Percentiles rank a stretch among this genome's conserved stretches.
Evolutionary conservation across 1,284 basidiomycete species (phyloP).

Genomic region (Sporisorium reilianum): DNA sequence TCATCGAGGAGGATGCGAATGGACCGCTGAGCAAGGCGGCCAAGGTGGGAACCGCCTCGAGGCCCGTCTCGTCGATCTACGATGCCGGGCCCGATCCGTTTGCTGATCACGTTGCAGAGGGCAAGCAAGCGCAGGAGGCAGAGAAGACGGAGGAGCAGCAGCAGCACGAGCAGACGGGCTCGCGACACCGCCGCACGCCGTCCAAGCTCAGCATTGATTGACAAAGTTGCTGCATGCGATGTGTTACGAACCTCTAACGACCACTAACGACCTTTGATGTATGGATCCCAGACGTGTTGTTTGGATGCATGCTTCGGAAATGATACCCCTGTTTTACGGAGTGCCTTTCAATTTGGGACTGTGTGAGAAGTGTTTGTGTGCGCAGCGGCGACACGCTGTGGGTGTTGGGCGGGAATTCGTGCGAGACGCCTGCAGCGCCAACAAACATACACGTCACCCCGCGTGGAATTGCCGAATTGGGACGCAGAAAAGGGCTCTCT

Average conservation of each 20-base stretch:
- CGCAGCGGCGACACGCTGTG: background rate
- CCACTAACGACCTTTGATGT: slow-evolving; percentile 9
- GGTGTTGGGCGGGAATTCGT: background rate
- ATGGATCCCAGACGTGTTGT: background rate
- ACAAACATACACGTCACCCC: slow-evolving; percentile 1
- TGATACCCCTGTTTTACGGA: no score
- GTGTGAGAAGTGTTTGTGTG: no score
- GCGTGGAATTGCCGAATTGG: background rate
- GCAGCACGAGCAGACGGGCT: background rate
- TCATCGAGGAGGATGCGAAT: slow-evolving; percentile 46
- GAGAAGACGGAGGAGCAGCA: background rate
- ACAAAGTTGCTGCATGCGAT: no score
- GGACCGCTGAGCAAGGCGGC: slow-evolving; percentile 26
- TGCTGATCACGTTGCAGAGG: slow-evolving; percentile 11
- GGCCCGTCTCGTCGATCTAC: slow-evolving; percentile 24
- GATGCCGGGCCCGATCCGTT: slow-evolving; percentile 43
- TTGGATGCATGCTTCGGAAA: background rate
- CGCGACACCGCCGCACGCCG: slow-evolving; percentile 20
- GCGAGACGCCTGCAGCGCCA: background rate
- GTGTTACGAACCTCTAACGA: no score
- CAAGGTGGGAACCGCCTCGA: slow-evolving; percentile 11
- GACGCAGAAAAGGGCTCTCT: background rate
- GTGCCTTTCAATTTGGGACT: no score
- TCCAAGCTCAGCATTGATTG: slow-evolving; percentile 36
- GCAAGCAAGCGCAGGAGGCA: background rate